A percentile compares a stretch with the other conserved stretches of the same genome.
Conservation (phyloP, 257 asterid species). For the Anisodus tanguticus region DNA sequence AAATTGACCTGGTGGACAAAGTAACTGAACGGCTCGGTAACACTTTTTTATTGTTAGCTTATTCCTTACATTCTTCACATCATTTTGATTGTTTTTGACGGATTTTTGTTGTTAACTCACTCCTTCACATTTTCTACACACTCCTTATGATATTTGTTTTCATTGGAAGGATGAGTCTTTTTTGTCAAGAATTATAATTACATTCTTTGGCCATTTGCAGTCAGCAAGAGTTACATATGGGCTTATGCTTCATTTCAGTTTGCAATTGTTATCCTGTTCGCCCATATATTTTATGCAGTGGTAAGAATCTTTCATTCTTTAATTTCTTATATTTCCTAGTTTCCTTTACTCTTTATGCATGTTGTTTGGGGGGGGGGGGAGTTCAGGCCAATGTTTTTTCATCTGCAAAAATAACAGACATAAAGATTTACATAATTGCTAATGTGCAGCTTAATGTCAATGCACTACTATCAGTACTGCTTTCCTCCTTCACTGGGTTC, state of each 20-base stretch:
- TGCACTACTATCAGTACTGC: constrained; percentile 79
- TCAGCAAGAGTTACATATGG: constrained; percentile 94
- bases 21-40: not conserved
- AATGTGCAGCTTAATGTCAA: constrained; percentile 76
- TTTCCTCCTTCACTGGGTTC: constrained; percentile 95
- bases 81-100: not conserved
- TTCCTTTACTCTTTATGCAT: not conserved
- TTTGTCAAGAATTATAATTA: not conserved
- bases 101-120: not conserved
- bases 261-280: constrained; percentile 88
- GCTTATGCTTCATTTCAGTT: constrained; percentile 98
- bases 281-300: constrained; percentile 87
- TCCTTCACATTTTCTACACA: constrained; percentile 10
- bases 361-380: not conserved
- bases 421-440: not conserved
- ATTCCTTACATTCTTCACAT: not conserved
- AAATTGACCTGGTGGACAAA: not conserved
- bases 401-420: not conserved
- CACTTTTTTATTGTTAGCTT: not conserved
- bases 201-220: constrained; percentile 50
- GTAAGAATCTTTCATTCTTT: constrained; percentile 48
- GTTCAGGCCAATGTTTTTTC: not conserved
- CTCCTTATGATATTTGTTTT: not conserved
- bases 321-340: not conserved
- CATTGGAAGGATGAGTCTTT: not conserved